Conservation (phyloP, 106 monocot genomes). For the Allium sativum region DNA sequence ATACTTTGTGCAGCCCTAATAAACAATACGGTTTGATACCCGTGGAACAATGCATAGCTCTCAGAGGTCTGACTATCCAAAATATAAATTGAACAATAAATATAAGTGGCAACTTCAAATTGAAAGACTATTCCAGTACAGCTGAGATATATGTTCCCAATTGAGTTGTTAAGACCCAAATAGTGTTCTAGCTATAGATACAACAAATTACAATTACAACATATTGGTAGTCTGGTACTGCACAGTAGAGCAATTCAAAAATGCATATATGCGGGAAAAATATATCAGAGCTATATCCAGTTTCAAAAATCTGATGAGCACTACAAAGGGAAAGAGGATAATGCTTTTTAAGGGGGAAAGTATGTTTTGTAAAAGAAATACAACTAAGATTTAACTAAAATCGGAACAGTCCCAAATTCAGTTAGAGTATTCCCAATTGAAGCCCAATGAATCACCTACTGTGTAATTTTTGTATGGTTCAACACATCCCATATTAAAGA, state of each 20-base stretch:
- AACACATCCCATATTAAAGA: too few relatives aligned
- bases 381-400: too few relatives aligned
- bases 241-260: background rate
- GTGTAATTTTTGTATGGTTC: too few relatives aligned
- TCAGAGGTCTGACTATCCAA: conserved; percentile 91
- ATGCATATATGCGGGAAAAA: background rate
- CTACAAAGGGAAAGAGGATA: too few relatives aligned
- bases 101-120: background rate
- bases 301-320: background rate
- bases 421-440: too few relatives aligned
- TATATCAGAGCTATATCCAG: background rate
- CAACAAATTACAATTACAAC: background rate
- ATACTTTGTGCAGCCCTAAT: too few relatives aligned
- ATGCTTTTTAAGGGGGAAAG: too few relatives aligned
- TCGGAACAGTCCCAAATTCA: too few relatives aligned
- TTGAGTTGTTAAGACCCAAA: background rate
- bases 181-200: background rate
- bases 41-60: conserved; percentile 92
- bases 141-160: background rate
- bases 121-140: too few relatives aligned
- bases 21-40: too few relatives aligned
- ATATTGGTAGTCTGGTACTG: background rate
- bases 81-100: background rate
- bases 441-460: too few relatives aligned
- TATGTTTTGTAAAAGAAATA: too few relatives aligned